phyloP scores from a whole-genome alignment of 1,139 yeast genomes.

The Yamadazyma triangularis region DNA sequence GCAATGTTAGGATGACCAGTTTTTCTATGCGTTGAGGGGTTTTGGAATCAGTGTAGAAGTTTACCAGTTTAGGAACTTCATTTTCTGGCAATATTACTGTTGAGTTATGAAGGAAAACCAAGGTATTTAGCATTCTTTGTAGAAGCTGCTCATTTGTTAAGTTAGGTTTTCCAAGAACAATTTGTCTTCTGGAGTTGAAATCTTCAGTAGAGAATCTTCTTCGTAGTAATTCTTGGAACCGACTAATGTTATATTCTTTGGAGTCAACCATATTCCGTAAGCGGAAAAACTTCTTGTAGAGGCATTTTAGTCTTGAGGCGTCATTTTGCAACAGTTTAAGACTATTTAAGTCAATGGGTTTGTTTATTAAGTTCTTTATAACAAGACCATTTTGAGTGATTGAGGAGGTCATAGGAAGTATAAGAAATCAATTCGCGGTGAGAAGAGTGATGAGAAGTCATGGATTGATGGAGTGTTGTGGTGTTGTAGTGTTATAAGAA shows the following conservation, averaged over 20 bases:
- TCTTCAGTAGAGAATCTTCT: constrained; percentile 21
- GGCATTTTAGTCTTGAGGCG: constrained; percentile 1
- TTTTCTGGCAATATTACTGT: constrained; percentile 21
- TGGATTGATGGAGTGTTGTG: too few relatives aligned
- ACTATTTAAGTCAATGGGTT: constrained; percentile 6
- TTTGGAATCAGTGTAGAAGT: constrained; percentile 20
- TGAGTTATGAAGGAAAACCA: constrained; percentile 37
- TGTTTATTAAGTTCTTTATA: too few relatives aligned
- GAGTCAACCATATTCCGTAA: constrained; percentile 24
- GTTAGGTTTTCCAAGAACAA: constrained; percentile 9
- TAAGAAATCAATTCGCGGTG: too few relatives aligned
- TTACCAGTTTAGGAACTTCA: constrained; percentile 11
- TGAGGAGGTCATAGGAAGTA: too few relatives aligned
- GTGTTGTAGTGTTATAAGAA: too few relatives aligned
- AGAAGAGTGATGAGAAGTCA: too few relatives aligned
- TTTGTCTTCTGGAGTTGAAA: constrained; percentile 16
- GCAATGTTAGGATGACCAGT: constrained; percentile 24
- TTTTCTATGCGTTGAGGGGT: constrained; percentile 19
- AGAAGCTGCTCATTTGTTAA: constrained; percentile 14
- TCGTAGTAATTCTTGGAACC: constrained; percentile 19
- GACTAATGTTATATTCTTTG: constrained; percentile 9
- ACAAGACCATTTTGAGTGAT: not conserved
- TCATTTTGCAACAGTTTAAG: constrained; percentile 10
- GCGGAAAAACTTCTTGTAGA: constrained; percentile 30
- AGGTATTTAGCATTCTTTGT: constrained; percentile 27